Evolutionary conservation across 345 rosid genomes (phyloP), one percentile per base, ranked within the genome.

Genomic region (Euphorbia pulcherrima): DNA sequence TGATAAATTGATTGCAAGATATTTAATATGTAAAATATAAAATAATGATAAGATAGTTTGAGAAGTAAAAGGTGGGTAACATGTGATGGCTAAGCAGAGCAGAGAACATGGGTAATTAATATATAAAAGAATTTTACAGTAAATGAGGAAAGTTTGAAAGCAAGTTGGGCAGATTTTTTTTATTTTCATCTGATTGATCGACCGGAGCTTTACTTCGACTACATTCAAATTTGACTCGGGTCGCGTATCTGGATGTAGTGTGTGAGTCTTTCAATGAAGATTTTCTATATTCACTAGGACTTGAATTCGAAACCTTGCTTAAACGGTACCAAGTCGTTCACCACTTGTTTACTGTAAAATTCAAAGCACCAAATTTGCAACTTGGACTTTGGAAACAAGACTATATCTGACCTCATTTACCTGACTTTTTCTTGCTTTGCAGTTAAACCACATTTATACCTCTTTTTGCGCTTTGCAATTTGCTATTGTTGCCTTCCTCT

Each of bases 81-180:
- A 65, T 75, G 78, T 65, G 74, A 69, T 30, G 74, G 67, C 63
- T 12, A 40, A 20, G 47, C 63, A 37, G 64, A 35, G 13, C 64
- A 35, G n/a, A n/a, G 24, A 24, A 21, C 9, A 20, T 51, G n/a
- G 54, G 57, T 57, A n/a, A n/a, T n/a, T 14, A 16, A 18, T 18
- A 50, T 18, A 50, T 4, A 44, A 44, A 44, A 44, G 2, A 10
- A 9, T 9, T 47, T 50, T 50, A 18, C 54, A 2, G 54, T 50
- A 50, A 6, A 50, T 50, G 54, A 50, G 54, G 8, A 18, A 50
- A 50, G 54, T 20, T n/a, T 50, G 54, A 44, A 18, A 3, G 24
- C 54, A 50, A 50, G 54, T 50, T 50, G 54, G 54, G 0, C 24
- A 18, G 37, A 44, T n/a, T n/a, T n/a, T n/a, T n/a, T n/a, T n/a